Evolutionary conservation across 257 asterid genomes (phyloP).

Genomic region (Schizonepeta tenuifolia): DNA sequence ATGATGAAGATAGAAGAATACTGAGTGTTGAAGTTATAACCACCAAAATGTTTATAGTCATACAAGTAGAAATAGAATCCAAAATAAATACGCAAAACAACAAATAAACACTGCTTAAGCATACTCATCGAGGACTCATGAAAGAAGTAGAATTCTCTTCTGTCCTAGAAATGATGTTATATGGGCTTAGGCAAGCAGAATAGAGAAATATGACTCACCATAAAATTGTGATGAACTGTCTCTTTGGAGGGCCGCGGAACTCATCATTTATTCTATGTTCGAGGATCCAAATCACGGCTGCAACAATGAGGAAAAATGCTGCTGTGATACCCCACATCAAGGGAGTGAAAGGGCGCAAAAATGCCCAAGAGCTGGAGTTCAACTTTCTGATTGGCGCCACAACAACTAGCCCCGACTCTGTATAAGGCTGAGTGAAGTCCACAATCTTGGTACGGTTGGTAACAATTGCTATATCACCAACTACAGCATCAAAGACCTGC

Average conservation of each 20-base stretch:
- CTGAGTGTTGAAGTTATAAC: constrained; percentile 25
- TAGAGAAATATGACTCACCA: constrained; percentile 55
- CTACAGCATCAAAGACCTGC: constrained; percentile 80
- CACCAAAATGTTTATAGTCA: neutral
- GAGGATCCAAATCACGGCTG: constrained; percentile 72
- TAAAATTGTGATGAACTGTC: constrained; percentile 66
- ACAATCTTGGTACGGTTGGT: constrained; percentile 72
- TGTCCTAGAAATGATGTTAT: neutral
- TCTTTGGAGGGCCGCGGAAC: constrained; percentile 80
- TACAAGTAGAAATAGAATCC: neutral
- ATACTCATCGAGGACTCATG: constrained; percentile 3
- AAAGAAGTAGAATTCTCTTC: neutral
- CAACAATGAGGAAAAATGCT: constrained; percentile 62
- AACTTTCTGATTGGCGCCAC: constrained; percentile 61
- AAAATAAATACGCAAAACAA: neutral
- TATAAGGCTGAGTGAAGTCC: constrained; percentile 86
- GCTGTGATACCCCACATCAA: constrained; percentile 70
- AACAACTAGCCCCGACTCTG: constrained; percentile 79
- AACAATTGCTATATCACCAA: constrained; percentile 80
- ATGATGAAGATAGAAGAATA: constrained; percentile 27
- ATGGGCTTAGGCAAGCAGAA: neutral
- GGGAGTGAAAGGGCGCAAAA: constrained; percentile 74
- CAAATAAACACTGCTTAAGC: neutral
- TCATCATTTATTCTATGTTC: constrained; percentile 84
- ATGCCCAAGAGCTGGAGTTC: constrained; percentile 71